Conservation (phyloP, 2,329 filamentous ascomycete genomes). For the Pestalotiopsis sp. region DNA sequence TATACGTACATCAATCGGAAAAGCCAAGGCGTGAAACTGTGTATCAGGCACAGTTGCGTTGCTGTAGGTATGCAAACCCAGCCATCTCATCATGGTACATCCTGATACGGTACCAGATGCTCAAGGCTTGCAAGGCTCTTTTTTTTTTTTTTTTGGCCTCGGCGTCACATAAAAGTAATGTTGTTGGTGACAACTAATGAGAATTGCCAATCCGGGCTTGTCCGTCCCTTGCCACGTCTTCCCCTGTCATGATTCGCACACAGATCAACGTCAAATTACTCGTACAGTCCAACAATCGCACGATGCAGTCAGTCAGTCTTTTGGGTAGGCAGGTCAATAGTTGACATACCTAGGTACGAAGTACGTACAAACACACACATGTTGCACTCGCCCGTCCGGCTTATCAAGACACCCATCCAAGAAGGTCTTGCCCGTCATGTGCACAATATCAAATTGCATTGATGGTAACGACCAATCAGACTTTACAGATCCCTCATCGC, state of each 20-base stretch:
- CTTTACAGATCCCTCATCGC: not conserved
- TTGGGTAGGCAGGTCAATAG: not conserved
- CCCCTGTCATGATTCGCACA: not conserved
- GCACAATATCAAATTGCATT: slow-evolving; percentile 1
- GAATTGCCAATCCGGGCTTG: not conserved
- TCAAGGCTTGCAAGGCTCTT: not conserved
- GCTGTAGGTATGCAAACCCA: not conserved
- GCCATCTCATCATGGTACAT: not conserved
- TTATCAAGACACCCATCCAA: not conserved
- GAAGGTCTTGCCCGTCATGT: not conserved
- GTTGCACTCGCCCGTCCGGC: not conserved
- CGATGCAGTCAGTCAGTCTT: not conserved
- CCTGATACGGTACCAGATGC: not conserved
- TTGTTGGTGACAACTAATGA: not conserved
- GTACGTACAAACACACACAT: not conserved
- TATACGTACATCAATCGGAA: not conserved
- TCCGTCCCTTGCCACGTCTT: not conserved
- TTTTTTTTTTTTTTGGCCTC: not conserved
- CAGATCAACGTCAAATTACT: slow-evolving; percentile 2
- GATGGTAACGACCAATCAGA: not conserved
- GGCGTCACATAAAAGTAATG: not conserved
- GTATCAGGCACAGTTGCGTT: not conserved
- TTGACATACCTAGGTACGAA: no score
- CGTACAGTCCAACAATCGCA: not conserved
- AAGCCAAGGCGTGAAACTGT: not conserved